Evolutionary conservation across 208 protist species (phyloP), one percentile per base, ranked within the genome.

Genomic region (Trypanosoma rangeli): DNA sequence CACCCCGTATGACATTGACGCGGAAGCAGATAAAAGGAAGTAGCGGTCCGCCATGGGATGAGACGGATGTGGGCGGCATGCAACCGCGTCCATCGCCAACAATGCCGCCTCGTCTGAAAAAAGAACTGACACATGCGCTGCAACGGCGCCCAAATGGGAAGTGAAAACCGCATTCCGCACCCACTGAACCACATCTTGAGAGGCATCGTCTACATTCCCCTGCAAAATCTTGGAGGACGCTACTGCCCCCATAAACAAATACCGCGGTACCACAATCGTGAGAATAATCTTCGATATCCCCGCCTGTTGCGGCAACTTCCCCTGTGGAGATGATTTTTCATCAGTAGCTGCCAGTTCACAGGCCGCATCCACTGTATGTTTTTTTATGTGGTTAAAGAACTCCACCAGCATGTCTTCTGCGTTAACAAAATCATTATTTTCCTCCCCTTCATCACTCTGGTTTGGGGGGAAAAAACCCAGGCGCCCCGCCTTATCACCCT

Each of bases 341-440:
- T 39, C 55, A 10, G 52, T 63, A 35, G 65, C 48, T 3, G 74
- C 78, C 31, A 96, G 68, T 31, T 84, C 83, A 63, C 91, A 96
- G 13, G 84, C 86, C 12, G 74, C 80, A 70, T 96, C 85, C 15
- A 96, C 64, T 26, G 82, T 83, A 64, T 90, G 85, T 64, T 83
- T 77, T 75, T 96, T 96, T 13, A 96, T 50, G 66, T 92, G 83
- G 76, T 93, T 92, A 29, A 96, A 79, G 68, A 93, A 94, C 42
- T 80, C 70, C 5, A 93, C 79, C 53, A 96, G 87, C 26, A 93
- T 68, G 42, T 94, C 81, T 59, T 90, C 83, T 31, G 84, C 84
- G 5, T 77, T 73, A 55, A 93, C 56, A 68, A 94, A 90, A 44
- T 54, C 57, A 48, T 42, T 10, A 10, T 70, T 60, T 48, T 49